Evolutionary conservation across 768 basidiomycete species (phyloP), one percentile per base, ranked within the genome.

Genomic region (Rhodotorula toruloides): DNA sequence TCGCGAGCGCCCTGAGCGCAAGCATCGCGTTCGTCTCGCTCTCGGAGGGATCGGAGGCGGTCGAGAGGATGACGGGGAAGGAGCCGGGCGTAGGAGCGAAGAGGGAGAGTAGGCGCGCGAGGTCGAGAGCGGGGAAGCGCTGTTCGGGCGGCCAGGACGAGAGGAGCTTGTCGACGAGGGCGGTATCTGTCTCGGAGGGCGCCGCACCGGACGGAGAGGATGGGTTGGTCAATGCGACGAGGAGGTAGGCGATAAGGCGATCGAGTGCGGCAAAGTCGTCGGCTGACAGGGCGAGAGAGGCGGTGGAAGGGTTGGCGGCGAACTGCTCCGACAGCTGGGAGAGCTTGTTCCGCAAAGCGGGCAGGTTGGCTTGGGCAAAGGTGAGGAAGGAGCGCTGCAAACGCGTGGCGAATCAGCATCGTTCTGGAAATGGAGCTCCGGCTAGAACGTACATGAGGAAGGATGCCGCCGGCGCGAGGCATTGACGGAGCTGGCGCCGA

Each of bases 11-110:
- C 40, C 93, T 83, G 54, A 96, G 79, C 3, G 88, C 80, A 32
- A 99, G 81, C 65, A 94, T 80, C 2, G 86, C 81, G 74, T 97
- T 97, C 25, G 87, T 94, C 76, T 96, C 92, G 62, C 86, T 81
- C 12, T 84, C 77, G 16, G 36, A 19, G 14, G 61, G 12, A 11
- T 29, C 13, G 11, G 66, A 62, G 22, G 66, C 39, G 17, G 55
- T 39, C 11, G 66, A 40, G 88, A 81, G 75, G 88, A 85, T 82
- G 68, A 52, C 76, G 80, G 1, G 82, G 71, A 70, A 71, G 8
- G 76, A 69, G 5, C 81, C 78, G 64, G 86, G 82, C 4, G 82
- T 79, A 12, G 82, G 80, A 1, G 86, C 83, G 54, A 82, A 83
- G 74, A 84, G 88, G 27, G 85, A 80, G 22, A 94, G 76, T 44